Conservation (phyloP, 2,329 filamentous ascomycete species). For the Talaromyces sp. region DNA sequence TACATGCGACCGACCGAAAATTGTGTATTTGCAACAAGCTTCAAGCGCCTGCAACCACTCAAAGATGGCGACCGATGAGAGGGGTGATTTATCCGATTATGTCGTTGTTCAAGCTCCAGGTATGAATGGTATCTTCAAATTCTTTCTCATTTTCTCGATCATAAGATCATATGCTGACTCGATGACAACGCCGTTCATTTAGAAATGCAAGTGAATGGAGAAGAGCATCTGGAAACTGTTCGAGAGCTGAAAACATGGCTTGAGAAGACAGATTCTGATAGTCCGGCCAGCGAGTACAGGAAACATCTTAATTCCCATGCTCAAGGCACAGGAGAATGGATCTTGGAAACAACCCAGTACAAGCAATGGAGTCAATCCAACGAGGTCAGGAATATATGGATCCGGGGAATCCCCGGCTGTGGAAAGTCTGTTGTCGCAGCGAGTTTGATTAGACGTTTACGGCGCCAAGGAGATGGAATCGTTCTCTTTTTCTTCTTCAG, state of each 20-base stretch:
- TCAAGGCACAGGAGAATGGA: constrained; percentile 21
- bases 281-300: background rate
- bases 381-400: constrained; percentile 21
- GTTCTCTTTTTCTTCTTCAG: constrained; percentile 26
- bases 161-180: too few relatives aligned
- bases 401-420: constrained; percentile 26
- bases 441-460: constrained; percentile 11
- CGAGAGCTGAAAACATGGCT: background rate
- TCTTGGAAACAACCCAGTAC: constrained; percentile 12
- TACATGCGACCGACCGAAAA: too few relatives aligned
- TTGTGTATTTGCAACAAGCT: too few relatives aligned
- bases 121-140: too few relatives aligned
- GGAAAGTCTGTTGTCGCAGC: constrained; percentile 30
- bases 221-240: too few relatives aligned
- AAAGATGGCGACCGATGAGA: too few relatives aligned
- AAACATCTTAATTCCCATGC: background rate
- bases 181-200: too few relatives aligned
- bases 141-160: too few relatives aligned
- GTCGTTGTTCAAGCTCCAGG: too few relatives aligned
- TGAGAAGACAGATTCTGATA: constrained; percentile 1
- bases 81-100: background rate
- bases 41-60: background rate
- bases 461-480: constrained; percentile 1
- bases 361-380: constrained; percentile 12
- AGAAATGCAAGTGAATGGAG: too few relatives aligned